phyloP scores from a whole-genome alignment of 1,284 basidiomycete species.

The Rhodotorula mucilaginosa region DNA sequence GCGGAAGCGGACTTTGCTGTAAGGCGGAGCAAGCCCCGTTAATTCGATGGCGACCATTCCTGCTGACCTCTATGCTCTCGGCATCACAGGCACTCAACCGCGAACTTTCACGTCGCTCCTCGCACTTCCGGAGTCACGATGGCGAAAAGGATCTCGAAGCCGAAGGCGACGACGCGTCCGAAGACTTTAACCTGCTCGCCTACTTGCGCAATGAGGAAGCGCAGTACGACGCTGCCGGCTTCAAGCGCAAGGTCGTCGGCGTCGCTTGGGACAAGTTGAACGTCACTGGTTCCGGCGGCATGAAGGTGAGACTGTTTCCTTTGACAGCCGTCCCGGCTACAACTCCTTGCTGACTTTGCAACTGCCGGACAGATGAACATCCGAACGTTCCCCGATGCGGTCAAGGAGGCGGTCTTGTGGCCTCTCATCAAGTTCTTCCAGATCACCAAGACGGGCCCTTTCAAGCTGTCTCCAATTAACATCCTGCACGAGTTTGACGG shows the following conservation, averaged over 20 bases:
- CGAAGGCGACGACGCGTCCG: conserved; percentile 20
- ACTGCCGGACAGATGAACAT: conserved; percentile 59
- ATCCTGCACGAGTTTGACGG: conserved; percentile 61
- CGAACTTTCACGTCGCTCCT: conserved; percentile 23
- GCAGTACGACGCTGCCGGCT: conserved; percentile 63
- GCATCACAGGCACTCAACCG: conserved; percentile 15
- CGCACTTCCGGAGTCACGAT: conserved; percentile 33
- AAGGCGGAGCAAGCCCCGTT: no score
- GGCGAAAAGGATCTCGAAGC: conserved; percentile 39
- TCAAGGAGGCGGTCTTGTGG: conserved; percentile 59
- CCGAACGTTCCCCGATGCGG: conserved; percentile 57
- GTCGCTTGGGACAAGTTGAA: conserved; percentile 61
- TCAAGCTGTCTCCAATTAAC: conserved; percentile 43
- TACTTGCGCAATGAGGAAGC: conserved; percentile 67
- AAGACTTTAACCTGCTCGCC: conserved; percentile 67
- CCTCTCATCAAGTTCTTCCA: conserved; percentile 53
- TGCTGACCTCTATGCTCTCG: background rate
- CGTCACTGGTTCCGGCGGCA: conserved; percentile 54
- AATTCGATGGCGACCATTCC: background rate
- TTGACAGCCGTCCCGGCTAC: background rate
- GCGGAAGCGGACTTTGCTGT: background rate
- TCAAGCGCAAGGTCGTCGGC: conserved; percentile 75
- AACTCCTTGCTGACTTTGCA: background rate
- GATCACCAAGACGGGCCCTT: conserved; percentile 42
- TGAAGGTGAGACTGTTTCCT: conserved; percentile 2